Percentiles rank a stretch among this genome's conserved stretches.
Conservation (phyloP, 306 rosid species). For the Comarum palustre region DNA sequence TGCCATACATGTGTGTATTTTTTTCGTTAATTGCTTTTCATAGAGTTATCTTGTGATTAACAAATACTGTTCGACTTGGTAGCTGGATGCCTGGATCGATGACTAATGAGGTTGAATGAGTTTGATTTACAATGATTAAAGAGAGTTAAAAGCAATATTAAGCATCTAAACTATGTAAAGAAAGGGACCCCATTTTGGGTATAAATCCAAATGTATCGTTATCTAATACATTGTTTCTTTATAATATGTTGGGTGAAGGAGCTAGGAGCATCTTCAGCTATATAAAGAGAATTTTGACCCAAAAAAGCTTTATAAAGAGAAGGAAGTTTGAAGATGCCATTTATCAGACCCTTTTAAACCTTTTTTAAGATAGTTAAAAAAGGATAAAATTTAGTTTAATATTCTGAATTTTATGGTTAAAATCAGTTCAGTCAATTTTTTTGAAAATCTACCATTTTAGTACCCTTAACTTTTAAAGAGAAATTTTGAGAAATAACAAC, state of each 20-base stretch:
- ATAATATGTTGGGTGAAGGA: neutral
- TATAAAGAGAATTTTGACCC: too few species aligned
- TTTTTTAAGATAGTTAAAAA: too few species aligned
- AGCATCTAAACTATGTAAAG: neutral
- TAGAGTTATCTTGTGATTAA: neutral
- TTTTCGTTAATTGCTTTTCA: neutral
- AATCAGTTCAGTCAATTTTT: too few species aligned
- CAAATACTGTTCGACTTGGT: neutral
- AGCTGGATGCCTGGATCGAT: neutral
- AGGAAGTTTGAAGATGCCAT: neutral
- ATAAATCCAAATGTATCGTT: neutral
- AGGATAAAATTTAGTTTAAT: too few species aligned
- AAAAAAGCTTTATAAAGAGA: too few species aligned
- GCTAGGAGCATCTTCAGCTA: neutral
- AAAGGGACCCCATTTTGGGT: neutral
- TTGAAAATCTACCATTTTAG: too few species aligned
- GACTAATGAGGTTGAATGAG: neutral
- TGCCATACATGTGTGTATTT: neutral
- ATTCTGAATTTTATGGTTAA: too few species aligned
- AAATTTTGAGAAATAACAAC: too few species aligned
- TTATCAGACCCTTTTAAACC: neutral
- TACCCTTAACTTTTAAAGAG: too few species aligned
- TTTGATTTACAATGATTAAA: neutral
- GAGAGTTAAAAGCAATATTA: neutral
- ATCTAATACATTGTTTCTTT: neutral